Conservation (phyloP, 148 eudicot species). For the Suaeda aralocaspica region DNA sequence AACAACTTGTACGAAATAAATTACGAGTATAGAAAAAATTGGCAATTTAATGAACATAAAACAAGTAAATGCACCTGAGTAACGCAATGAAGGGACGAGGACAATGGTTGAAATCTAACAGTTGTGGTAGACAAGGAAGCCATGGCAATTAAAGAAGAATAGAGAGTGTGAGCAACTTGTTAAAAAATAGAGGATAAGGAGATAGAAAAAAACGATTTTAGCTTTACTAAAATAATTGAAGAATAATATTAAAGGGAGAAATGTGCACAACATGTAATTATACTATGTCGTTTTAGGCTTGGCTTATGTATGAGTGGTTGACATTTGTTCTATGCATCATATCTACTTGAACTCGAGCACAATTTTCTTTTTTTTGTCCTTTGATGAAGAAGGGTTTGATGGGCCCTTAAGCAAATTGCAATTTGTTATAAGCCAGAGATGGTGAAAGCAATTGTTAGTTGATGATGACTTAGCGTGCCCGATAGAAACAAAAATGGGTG, state of each 20-base stretch:
- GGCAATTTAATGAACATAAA: not conserved
- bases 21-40: too few relatives aligned
- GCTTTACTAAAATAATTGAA: not conserved
- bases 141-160: not conserved
- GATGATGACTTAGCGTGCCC: too few relatives aligned
- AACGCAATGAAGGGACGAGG: conserved; percentile 7
- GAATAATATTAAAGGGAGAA: not conserved
- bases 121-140: conserved; percentile 21
- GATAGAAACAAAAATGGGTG: too few relatives aligned
- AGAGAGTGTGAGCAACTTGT: not conserved
- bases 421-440: too few relatives aligned
- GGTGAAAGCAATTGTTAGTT: too few relatives aligned
- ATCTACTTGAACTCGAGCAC: not conserved
- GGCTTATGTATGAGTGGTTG: conserved; percentile 11
- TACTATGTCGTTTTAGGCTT: not conserved
- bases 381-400: not conserved
- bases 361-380: not conserved
- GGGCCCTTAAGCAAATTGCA: conserved; percentile 5
- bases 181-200: not conserved
- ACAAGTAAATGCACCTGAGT: conserved; percentile 2
- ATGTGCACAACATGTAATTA: too few relatives aligned
- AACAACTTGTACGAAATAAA: too few relatives aligned
- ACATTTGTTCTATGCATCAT: not conserved
- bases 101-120: conserved; percentile 18
- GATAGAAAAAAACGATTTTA: not conserved